Evolutionary conservation across 306 rosid species (phyloP).

Genomic region (Glycyrrhiza uralensis): DNA sequence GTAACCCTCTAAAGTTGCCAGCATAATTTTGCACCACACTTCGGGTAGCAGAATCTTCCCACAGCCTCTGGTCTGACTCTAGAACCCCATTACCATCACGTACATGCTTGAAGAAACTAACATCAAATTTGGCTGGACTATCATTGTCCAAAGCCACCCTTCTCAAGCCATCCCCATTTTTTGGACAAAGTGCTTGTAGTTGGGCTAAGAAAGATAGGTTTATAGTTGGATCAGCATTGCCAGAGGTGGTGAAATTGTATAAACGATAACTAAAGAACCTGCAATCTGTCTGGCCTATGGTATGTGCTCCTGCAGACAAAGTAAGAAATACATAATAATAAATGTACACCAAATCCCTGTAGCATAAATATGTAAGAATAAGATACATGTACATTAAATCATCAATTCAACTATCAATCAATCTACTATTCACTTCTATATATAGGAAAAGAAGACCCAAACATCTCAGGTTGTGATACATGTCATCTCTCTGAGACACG

Average conservation of each 20-base stretch:
- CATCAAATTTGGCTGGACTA: slow-evolving; percentile 52
- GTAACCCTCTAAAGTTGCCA: slow-evolving; percentile 49
- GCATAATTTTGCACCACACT: slow-evolving; percentile 53
- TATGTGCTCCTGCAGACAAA: slow-evolving; percentile 56
- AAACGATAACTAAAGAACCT: slow-evolving; percentile 53
- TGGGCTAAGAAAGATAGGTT: slow-evolving; percentile 43
- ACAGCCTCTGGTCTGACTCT: slow-evolving; percentile 66
- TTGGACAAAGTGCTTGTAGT: slow-evolving; percentile 49
- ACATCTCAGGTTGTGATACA: too few species aligned
- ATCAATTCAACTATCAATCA: too few species aligned
- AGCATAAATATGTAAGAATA: neutral
- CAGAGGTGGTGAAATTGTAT: slow-evolving; percentile 59
- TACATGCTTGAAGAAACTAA: slow-evolving; percentile 62
- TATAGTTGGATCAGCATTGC: slow-evolving; percentile 65
- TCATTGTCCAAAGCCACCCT: slow-evolving; percentile 52
- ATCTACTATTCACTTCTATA: too few species aligned
- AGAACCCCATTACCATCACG: slow-evolving; percentile 58
- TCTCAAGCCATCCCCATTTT: slow-evolving; percentile 54
- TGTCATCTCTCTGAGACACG: too few species aligned
- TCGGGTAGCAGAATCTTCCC: slow-evolving; percentile 46
- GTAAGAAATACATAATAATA: neutral
- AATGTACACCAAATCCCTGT: neutral
- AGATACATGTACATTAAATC: too few species aligned
- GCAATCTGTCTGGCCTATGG: slow-evolving; percentile 70
- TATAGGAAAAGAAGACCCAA: too few species aligned